These are phyloP conservation scores for Pisolithus sp. DNA, from an alignment of 768 basidiomycete genomes.

Conservation along the genomic window DNA sequence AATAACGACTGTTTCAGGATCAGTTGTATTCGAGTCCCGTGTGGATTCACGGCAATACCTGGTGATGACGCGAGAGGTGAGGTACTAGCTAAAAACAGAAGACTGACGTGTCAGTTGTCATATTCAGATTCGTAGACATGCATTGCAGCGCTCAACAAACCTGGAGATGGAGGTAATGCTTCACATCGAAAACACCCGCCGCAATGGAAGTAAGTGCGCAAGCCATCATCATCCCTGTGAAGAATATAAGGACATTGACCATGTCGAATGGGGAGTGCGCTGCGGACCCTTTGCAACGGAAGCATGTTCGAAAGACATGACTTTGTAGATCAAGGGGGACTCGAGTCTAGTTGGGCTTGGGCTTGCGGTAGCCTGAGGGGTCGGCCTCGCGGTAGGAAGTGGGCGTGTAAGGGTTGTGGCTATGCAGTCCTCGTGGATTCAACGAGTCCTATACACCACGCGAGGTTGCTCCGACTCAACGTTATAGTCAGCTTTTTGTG, in stretches of 20 bases:
- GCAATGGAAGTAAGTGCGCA: conserved; percentile 67
- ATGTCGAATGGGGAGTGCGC: neutral
- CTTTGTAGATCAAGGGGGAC: neutral
- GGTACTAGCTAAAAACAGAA: conserved; percentile 58
- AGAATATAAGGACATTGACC: neutral
- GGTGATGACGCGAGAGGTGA: conserved; percentile 84
- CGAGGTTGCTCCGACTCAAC: no score
- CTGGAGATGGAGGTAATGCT: conserved; percentile 85
- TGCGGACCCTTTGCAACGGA: conserved; percentile 73
- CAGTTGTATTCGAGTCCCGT: conserved; percentile 12
- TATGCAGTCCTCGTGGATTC: no score
- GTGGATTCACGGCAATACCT: conserved; percentile 41
- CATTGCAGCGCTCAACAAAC: conserved; percentile 30
- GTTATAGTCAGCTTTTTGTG: no score
- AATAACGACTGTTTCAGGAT: conserved; percentile 27
- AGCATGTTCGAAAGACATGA: conserved; percentile 80
- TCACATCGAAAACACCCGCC: conserved; percentile 76
- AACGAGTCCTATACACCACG: no score
- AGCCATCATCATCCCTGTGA: conserved; percentile 68
- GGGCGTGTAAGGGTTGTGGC: no score
- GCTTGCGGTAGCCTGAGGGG: no score
- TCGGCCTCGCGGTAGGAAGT: no score
- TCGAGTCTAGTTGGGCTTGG: neutral
- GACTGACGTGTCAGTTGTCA: conserved; percentile 1
- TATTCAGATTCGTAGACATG: neutral